Base-by-base conservation (phyloP, 345 rosid genomes). In the Rhodamnia argentea region DNA sequence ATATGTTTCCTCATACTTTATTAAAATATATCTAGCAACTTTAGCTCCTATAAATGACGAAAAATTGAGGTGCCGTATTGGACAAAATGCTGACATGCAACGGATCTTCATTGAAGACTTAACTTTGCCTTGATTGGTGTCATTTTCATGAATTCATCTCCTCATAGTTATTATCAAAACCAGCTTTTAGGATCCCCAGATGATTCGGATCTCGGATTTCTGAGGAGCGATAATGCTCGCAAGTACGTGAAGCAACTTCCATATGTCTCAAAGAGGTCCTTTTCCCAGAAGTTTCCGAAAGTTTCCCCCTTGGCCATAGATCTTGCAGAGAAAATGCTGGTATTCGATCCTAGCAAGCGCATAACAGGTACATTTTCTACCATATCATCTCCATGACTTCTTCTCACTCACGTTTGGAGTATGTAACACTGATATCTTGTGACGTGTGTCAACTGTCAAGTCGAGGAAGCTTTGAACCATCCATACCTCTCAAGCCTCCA, bases 181-280 rank as follows among this genome's bases (percentile, higher is more conserved):
- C 87, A 94, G 98, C 92, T 96, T 13, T 85, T 96, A 84, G 99
- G 99, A 86, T 94, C 96, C 37, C 99, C 98, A 0, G 96, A 92
- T 88, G 99, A 95, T 86, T 93, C 96, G 5, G 97, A 95, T 90
- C 95, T 95, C 29, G 95, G 94, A 84, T 96, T 96, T 90, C 90
- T 96, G 84, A 91, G 95, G 89, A 95, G 98, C 37, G 96, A 96
- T 32, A 96, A 94, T 89, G 96, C 96, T 54, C 87, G 96, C 23
- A 95, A 92, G 89, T 96, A 96, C 20, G 90, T 94, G 37, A 96
- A 92, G 90, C 98, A 94, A 83, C 96, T 96, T 85, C 98, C 98
- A 26, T 90, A 82, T 55, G 88, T 94, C 86, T 93, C 92, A 52
- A 96, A 94, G 90, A 96, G 89, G 87, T 95, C 95, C 22, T 95